phyloP scores from a whole-genome alignment of 1,284 basidiomycete genomes.

The Malassezia brasiliensis region DNA sequence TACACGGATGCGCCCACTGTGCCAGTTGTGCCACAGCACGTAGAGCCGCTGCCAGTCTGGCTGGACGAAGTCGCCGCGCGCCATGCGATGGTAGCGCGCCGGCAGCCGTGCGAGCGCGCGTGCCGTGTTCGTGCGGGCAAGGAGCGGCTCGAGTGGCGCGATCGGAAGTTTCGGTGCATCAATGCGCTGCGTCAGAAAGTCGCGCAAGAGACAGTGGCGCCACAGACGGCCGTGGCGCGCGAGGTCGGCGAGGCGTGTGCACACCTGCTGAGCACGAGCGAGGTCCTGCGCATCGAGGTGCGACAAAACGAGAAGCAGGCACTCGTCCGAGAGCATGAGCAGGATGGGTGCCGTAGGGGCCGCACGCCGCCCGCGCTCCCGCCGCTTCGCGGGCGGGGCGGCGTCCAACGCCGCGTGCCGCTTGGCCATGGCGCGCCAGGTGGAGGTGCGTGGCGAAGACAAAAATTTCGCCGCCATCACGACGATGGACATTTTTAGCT shows the following conservation, averaged over 20 bases:
- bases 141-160: background rate
- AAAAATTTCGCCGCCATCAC: background rate
- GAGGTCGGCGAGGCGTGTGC: background rate
- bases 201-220: background rate
- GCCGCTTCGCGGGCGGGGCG: background rate
- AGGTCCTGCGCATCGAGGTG: background rate
- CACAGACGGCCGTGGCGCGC: background rate
- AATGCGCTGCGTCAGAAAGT: background rate
- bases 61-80: background rate
- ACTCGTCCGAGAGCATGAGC: background rate
- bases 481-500: conserved; percentile 46
- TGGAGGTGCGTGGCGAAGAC: background rate
- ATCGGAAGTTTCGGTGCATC: background rate
- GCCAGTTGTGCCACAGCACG: background rate
- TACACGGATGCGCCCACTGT: background rate
- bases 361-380: background rate
- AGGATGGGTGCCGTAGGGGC: background rate
- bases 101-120: conserved; percentile 1
- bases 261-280: background rate
- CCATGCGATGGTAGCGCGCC: background rate
- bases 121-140: background rate
- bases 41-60: conserved; percentile 1
- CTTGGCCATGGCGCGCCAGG: background rate
- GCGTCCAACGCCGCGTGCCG: background rate
- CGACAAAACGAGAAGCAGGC: background rate